Conservation (phyloP, 2,329 filamentous ascomycete genomes). For the Chaetomium olivaceum region DNA sequence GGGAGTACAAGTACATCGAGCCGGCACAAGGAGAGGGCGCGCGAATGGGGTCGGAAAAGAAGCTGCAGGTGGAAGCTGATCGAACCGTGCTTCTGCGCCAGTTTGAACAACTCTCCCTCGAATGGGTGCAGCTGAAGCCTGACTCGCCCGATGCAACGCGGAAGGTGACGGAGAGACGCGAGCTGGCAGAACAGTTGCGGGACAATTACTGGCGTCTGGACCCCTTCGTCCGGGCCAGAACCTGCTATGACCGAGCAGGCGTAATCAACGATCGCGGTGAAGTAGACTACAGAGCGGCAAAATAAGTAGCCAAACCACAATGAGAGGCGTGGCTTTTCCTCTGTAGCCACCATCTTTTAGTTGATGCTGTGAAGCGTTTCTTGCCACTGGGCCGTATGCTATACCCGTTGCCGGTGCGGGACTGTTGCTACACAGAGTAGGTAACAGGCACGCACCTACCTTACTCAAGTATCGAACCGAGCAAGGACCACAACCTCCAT, state of each 20-base stretch:
- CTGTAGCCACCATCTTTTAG: not conserved
- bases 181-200: slow-evolving; percentile 10
- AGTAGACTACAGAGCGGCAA: slow-evolving; percentile 16
- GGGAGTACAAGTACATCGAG: slow-evolving; percentile 20
- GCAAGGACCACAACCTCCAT: not conserved
- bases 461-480: not conserved
- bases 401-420: too few species aligned
- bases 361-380: too few species aligned
- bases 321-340: not conserved
- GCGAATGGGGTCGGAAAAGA: slow-evolving; percentile 17
- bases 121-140: slow-evolving; percentile 10
- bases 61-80: slow-evolving; percentile 2
- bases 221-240: slow-evolving; percentile 18
- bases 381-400: too few species aligned
- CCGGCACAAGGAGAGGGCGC: slow-evolving; percentile 13
- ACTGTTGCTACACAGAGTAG: too few species aligned
- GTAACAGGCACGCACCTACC: too few species aligned
- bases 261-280: not conserved
- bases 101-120: slow-evolving; percentile 17
- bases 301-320: not conserved
- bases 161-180: not conserved
- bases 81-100: slow-evolving; percentile 12
- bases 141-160: not conserved
- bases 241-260: slow-evolving; percentile 15
- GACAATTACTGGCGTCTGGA: slow-evolving; percentile 18